These are phyloP conservation scores for Auricularia sp. DNA, from an alignment of 768 basidiomycete genomes.

Conservation along the genomic window DNA sequence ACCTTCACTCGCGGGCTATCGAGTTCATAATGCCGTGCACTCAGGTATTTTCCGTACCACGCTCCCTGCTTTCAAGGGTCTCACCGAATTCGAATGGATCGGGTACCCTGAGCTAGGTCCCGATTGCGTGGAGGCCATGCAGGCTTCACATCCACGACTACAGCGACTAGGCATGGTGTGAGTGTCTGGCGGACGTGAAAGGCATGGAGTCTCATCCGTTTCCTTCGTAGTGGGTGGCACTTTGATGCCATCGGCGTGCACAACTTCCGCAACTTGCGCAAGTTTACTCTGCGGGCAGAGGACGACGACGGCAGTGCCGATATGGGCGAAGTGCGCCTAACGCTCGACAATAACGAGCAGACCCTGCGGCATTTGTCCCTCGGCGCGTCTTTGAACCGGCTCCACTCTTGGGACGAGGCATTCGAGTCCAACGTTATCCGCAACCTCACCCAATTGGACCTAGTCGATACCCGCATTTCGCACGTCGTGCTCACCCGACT, in stretches of 20 bases:
- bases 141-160: slow-evolving; percentile 43
- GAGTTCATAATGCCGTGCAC: not conserved
- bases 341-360: slow-evolving; percentile 48
- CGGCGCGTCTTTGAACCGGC: slow-evolving; percentile 56
- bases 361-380: slow-evolving; percentile 55
- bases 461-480: slow-evolving; percentile 61
- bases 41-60: slow-evolving; percentile 53
- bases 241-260: slow-evolving; percentile 63
- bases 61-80: slow-evolving; percentile 50
- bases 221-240: slow-evolving; percentile 48
- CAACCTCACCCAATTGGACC: slow-evolving; percentile 58
- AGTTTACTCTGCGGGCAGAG: slow-evolving; percentile 59
- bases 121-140: slow-evolving; percentile 54
- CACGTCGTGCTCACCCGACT: slow-evolving; percentile 54
- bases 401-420: slow-evolving; percentile 57
- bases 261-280: slow-evolving; percentile 47
- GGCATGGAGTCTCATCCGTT: not conserved
- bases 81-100: slow-evolving; percentile 66
- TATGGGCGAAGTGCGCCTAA: slow-evolving; percentile 55
- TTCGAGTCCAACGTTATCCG: slow-evolving; percentile 55
- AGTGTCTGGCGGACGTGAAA: slow-evolving; percentile 9
- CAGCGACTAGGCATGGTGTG: slow-evolving; percentile 52
- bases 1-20: not conserved
- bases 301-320: slow-evolving; percentile 65
- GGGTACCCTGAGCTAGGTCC: slow-evolving; percentile 60